Base-by-base conservation (phyloP, 345 rosid species). In the Pelargonium nanum region DNA sequence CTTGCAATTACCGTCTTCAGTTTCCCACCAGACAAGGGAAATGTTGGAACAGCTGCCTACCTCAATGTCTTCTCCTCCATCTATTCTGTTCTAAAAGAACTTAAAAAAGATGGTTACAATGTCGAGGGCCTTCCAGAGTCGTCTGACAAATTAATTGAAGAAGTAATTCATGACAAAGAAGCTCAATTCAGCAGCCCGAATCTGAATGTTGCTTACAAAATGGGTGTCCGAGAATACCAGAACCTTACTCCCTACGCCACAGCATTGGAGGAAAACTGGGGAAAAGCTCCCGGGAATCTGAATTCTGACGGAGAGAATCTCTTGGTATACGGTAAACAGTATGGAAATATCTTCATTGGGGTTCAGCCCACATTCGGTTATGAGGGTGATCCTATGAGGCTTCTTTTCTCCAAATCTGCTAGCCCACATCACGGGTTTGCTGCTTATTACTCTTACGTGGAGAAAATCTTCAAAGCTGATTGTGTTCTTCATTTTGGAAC, bases 401-500 rank as follows among this genome's bases (percentile, higher is more conserved):
- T 93, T 9, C 84, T 93, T 22, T 93, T 93, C 91, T 87, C 99
- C 55, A 93, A 85, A 71, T 93, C 99, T 1, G 99, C 99, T 0
- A 93, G 97, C 58, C 99, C 97, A 4, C 99, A 93, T 61, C 99
- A 93, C 20, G 99, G 99, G 19, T 93, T 93, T 63, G 97, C 99
- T 0, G 99, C 99, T 52, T 93, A 79, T 66, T 93, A 93, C 80
- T 87, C 99, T 52, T 93, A 80, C 19, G 96, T 89, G 16, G 99
- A 93, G 78, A 93, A 89, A 74, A 83, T 93, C 62, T 93, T 93
- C 81, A 73, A 87, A 73, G 99, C 97, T 10, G 97, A 93, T 74
- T 89, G 94, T 5, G 96, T 93, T 61, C 99, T 93, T 55, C 99
- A 93, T 45, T 93, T 93, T 30, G 99, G 99, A n/a, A 93, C 99